Evolutionary conservation across 176 grass and related monocot species (phyloP), one percentile per base, ranked within the genome.

Genomic region (Triticum urartu): DNA sequence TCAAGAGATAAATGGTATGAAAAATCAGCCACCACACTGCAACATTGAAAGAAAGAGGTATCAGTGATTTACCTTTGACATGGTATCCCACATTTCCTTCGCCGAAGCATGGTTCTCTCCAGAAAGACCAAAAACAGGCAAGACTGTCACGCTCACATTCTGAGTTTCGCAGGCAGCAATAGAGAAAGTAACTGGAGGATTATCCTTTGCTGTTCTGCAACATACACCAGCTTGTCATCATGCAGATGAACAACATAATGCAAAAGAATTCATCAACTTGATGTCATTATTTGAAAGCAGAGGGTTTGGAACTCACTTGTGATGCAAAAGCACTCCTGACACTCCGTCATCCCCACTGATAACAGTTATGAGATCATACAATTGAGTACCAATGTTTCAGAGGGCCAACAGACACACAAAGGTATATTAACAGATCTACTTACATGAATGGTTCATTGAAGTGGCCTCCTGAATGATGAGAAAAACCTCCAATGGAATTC

Each of bases 401-500:
- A 72, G 78, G 35, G 75, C 18, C 25, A 40, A 83, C 21, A 86
- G 15, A 77, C 40, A 54, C 25, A 33, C 2, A 22, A 35, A n/a
- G 42, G 26, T 47, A 86, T 66, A 70, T 80, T 15, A 58, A 72
- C 6, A 28, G 32, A 85, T 87, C 2, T 70, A 90, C 90, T 92
- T 78, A 96, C 97, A 99, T 91, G 83, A 99, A 99, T 48, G 97
- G 97, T 56, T 99, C 94, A 83, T 99, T 99, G 75, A 90, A 89
- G 89, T 97, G 97, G 48, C 97, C 97, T 63, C 97, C 97, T 17
- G 92, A 87, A 75, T 97, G 83, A 84, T 97, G 94, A 26, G 97
- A 99, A 93, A 91, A 86, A 72, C 97, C 97, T 94, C 97, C 97
- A 91, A 96, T 94, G 39, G 97, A 99, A 79, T 99, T 99, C 94